Evolutionary conservation across 371 early-diverging fungal species (phyloP).

Genomic region (Dichotomocladium elegans): DNA sequence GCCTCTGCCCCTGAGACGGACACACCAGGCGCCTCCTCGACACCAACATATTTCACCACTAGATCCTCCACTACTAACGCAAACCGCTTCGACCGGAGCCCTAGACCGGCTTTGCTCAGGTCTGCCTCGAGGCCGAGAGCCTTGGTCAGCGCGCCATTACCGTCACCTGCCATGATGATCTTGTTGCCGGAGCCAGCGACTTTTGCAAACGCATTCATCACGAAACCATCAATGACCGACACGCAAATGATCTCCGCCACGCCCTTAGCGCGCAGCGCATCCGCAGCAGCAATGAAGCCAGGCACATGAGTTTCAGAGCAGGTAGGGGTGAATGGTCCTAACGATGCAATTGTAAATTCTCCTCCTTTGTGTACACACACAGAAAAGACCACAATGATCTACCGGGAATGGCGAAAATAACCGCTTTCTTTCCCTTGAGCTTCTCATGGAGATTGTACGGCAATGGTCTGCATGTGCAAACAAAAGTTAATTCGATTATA

Average conservation of each 20-base stretch:
- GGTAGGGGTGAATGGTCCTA: conserved; percentile 73
- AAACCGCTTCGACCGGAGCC: conserved; percentile 58
- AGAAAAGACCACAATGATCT: too few relatives aligned
- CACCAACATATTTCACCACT: conserved; percentile 69
- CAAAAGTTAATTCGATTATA: background rate
- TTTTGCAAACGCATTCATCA: conserved; percentile 79
- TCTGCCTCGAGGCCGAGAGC: conserved; percentile 64
- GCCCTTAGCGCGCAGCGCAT: conserved; percentile 63
- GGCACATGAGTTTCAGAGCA: conserved; percentile 78
- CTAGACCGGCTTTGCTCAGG: conserved; percentile 32
- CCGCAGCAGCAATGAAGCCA: conserved; percentile 44
- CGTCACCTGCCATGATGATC: conserved; percentile 73
- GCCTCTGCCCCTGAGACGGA: conserved; percentile 30
- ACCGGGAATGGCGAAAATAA: conserved; percentile 78
- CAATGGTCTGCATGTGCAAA: conserved; percentile 17
- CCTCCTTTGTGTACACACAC: background rate
- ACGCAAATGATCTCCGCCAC: conserved; percentile 63
- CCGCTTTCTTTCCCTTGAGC: conserved; percentile 71
- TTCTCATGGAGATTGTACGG: conserved; percentile 48
- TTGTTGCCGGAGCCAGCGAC: conserved; percentile 50
- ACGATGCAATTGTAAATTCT: background rate
- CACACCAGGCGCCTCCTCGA: conserved; percentile 48
- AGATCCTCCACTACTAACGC: conserved; percentile 71
- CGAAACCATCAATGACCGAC: conserved; percentile 62
- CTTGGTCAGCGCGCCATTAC: conserved; percentile 55